Percentiles rank a stretch among this genome's conserved stretches.
phyloP scores from a whole-genome alignment of 495 filamentous ascomycete species.

The Penicillium silybi region DNA sequence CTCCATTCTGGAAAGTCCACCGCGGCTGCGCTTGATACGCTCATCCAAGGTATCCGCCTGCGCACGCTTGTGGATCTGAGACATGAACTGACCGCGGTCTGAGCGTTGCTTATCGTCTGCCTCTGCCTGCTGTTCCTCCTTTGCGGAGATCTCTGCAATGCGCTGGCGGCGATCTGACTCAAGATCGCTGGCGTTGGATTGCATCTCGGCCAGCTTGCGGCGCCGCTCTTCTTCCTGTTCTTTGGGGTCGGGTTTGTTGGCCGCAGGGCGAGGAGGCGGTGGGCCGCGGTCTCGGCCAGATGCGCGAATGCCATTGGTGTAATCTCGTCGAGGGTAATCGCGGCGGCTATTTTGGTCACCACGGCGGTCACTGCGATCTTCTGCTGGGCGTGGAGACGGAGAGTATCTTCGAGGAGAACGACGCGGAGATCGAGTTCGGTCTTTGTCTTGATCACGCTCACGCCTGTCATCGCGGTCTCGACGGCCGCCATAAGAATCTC shows the following conservation, averaged over 20 bases:
- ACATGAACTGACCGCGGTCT: constrained; percentile 39
- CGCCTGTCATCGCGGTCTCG: constrained; percentile 28
- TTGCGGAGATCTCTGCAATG: constrained; percentile 60
- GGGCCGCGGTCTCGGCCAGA: constrained; percentile 20
- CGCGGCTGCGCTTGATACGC: constrained; percentile 37
- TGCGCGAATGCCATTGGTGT: constrained; percentile 16
- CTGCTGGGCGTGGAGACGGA: constrained; percentile 6
- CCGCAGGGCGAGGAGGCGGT: constrained; percentile 4
- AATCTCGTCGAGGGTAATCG: constrained; percentile 14
- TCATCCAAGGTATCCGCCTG: constrained; percentile 43
- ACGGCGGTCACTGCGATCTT: constrained; percentile 10
- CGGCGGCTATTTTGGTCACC: constrained; percentile 9
- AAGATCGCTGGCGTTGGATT: constrained; percentile 72
- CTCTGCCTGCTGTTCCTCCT: constrained; percentile 60
- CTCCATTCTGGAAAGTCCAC: constrained; percentile 36
- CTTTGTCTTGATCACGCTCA: constrained; percentile 11
- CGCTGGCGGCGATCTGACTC: constrained; percentile 70
- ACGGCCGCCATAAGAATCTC: constrained; percentile 16
- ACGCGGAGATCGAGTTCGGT: constrained; percentile 24
- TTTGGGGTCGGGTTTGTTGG: constrained; percentile 19
- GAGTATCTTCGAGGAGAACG: constrained; percentile 10
- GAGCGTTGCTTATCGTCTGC: constrained; percentile 53
- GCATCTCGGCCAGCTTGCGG: constrained; percentile 80
- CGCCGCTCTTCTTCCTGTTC: constrained; percentile 39
- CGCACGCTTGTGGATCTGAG: constrained; percentile 35